Base-by-base conservation (phyloP, 2,329 filamentous ascomycete species). In the Nectriaceae sp. region DNA sequence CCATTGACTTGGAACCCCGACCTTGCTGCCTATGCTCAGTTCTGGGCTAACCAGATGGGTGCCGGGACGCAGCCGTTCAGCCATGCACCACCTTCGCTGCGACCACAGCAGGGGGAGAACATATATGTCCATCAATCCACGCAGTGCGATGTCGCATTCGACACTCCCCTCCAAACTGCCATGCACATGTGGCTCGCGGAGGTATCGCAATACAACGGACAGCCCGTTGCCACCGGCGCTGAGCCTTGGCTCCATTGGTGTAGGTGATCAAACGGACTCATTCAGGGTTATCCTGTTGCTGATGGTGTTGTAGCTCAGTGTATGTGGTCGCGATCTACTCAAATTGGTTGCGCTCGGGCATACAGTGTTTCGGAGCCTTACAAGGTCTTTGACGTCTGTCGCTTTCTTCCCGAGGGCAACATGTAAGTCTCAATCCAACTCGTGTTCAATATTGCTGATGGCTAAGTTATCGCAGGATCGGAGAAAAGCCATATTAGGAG, bases 171-270 rank as follows among this genome's bases (percentile, higher is more conserved):
- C 16, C 62, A 65, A 39, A 57, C 60, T 3, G 65, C 65, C 5
- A 59, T 63, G 42, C 55, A 50, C 6, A 55, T 55, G 11, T 71
- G 68, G 69, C 62, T 71, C 2, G 55, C 54, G 6, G 55, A 70
- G 41, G 66, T 50, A 21, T 49, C 55, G 19, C 44, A 65, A 15
- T 71, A 66, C 45, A 53, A 58, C 21, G 61, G 62, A 15, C 58
- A 64, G 48, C 61, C 66, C 38, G 58, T 70, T 36, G 56, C 53
- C 13, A 64, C 62, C 5, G 67, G 67, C 5, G 57, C 64, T 13
- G 68, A 69, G 48, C 58, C 57, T 3, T 70, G 67, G 67, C 60
- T 69, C 20, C 68, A 71, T 35, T 70, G 66, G 66, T 66, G 68
- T 70, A 62, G 51, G 63, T 56, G n/a, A 10, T 26, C 20, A 13